Evolutionary conservation across 352 stramenopile species (phyloP).

Genomic region (Peronospora farinosa): DNA sequence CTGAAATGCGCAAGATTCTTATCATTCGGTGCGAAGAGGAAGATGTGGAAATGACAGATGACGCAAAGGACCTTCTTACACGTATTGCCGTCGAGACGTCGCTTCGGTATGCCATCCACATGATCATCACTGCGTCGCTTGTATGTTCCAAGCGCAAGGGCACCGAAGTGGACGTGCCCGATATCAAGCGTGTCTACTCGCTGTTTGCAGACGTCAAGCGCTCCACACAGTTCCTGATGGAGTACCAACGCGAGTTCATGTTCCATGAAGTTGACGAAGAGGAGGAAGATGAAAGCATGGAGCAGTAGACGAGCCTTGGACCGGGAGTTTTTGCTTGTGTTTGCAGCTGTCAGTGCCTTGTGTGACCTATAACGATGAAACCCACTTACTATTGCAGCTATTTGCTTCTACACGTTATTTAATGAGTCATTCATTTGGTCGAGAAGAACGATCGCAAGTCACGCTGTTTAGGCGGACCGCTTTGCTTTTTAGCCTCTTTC

Average conservation of each 20-base stretch:
- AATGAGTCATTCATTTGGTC: slow-evolving; percentile 18
- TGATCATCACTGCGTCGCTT: slow-evolving; percentile 98
- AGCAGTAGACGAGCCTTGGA: slow-evolving; percentile 18
- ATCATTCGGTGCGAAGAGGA: slow-evolving; percentile 96
- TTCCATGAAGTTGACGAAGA: slow-evolving; percentile 91
- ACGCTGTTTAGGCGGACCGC: slow-evolving; percentile 53
- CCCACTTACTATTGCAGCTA: slow-evolving; percentile 25
- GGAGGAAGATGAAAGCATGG: slow-evolving; percentile 29
- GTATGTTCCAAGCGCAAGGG: slow-evolving; percentile 92
- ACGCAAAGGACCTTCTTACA: slow-evolving; percentile 96
- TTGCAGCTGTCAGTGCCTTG: slow-evolving; percentile 13
- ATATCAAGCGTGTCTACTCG: slow-evolving; percentile 93
- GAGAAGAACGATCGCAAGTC: slow-evolving; percentile 67
- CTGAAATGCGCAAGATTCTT: slow-evolving; percentile 96
- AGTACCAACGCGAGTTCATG: slow-evolving; percentile 99
- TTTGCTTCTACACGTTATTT: slow-evolving; percentile 22
- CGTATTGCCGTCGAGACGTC: slow-evolving; percentile 97
- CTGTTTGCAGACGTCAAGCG: slow-evolving; percentile 98
- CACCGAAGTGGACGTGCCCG: slow-evolving; percentile 80
- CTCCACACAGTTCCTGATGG: slow-evolving; percentile 98
- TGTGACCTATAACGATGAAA: slow-evolving; percentile 33
- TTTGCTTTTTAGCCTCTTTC: slow-evolving; percentile 45
- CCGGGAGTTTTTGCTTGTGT: neutral
- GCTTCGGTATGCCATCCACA: slow-evolving; percentile 99
- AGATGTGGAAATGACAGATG: slow-evolving; percentile 97